Evolutionary conservation across 768 basidiomycete genomes (phyloP), one percentile per base, ranked within the genome.

Genomic region (Harrya chromipes): DNA sequence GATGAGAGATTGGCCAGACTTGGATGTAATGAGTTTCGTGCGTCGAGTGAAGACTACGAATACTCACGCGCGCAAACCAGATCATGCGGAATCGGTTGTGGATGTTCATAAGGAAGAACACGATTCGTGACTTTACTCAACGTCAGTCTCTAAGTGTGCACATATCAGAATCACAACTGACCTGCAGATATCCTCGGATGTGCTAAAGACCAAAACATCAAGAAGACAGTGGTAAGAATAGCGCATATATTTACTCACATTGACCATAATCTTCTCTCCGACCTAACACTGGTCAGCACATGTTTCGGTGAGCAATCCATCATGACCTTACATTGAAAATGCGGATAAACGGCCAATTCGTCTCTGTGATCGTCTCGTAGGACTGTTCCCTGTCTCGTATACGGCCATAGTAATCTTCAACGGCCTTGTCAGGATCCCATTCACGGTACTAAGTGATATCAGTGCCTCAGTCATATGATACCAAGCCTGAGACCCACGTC

Each of bases 61-160:
- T 7, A 31, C 89, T 53, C 63, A 97, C 94, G 35, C 95, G 75
- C 5, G 95, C 95, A 70, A 99, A 97, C 69, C 94, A 98, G 55
- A 99, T 99, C 40, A 87, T 93, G 19, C 95, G 79, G 64, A 85
- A 89, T 54, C 80, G 78, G 62, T 94, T 97, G 71, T 99, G 95
- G 41, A 99, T 97, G 67, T 99, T 99, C 97, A 98, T 98, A 39
- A 99, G 76, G 77, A 97, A 98, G 77, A 98, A 99, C 21, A 98
- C 90, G 51, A 97, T 94, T 52, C 95, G 76, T 2, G 92, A 92
- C 85, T 98, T 69, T 14, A 59, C 43, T 34, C 1, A 46, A 36
- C 41, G 44, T 57, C 7, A 58, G 50, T 39, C 19, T 43, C 1
- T 17, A 26, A 38, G 16, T 24, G 19, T 27, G 17, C 14, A 29